Conservation (phyloP, 1,284 basidiomycete species). For the Apiotrichum mycotoxinovorans region DNA sequence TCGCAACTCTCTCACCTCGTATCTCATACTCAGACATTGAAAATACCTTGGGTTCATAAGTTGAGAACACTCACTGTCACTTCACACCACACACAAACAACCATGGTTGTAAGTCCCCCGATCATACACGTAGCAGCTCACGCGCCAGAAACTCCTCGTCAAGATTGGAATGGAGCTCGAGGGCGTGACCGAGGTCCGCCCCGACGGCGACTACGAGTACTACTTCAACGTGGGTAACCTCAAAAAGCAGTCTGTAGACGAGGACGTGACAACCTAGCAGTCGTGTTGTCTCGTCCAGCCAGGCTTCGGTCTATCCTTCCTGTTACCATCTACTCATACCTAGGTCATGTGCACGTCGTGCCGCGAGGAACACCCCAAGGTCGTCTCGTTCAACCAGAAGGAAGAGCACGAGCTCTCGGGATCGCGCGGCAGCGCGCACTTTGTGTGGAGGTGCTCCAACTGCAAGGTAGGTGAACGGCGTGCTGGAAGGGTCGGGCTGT, state of each 20-base stretch:
- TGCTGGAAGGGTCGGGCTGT: neutral
- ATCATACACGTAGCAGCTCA: neutral
- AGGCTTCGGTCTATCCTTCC: neutral
- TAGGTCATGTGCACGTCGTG: slow-evolving; percentile 47
- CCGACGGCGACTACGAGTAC: slow-evolving; percentile 45
- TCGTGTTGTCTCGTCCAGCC: no score
- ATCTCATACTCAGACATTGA: no score
- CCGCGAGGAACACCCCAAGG: slow-evolving; percentile 47
- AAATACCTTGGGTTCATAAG: no score
- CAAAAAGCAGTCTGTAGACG: no score
- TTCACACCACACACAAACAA: no score
- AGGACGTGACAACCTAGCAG: no score
- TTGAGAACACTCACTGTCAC: no score
- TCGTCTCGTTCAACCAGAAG: slow-evolving; percentile 43
- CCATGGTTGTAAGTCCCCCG: slow-evolving; percentile 15
- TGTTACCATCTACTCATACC: neutral
- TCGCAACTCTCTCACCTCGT: no score
- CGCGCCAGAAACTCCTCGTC: slow-evolving; percentile 45
- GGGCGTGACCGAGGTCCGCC: slow-evolving; percentile 43
- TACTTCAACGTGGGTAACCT: slow-evolving; percentile 42
- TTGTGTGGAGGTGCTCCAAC: slow-evolving; percentile 48
- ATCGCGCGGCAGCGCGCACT: slow-evolving; percentile 46
- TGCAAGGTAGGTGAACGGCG: slow-evolving; percentile 42
- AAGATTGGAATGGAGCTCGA: slow-evolving; percentile 49
- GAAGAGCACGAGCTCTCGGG: slow-evolving; percentile 46